These are phyloP conservation scores for Ulota crispa DNA, from an alignment of 225 moss, liverwort and hornwort species.

Conservation along the genomic window DNA sequence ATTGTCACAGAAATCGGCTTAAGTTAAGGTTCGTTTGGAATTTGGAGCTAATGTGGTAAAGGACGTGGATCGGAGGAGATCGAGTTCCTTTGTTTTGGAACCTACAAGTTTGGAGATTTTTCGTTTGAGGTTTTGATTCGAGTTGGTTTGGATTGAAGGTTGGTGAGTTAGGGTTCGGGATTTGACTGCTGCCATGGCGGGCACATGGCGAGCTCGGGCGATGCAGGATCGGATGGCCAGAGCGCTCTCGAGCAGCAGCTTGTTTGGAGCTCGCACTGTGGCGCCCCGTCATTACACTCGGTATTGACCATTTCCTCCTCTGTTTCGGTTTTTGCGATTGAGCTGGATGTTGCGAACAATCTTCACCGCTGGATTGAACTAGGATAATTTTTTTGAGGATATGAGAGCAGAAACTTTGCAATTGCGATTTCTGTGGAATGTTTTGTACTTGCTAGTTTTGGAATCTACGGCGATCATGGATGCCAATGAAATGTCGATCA, in stretches of 20 bases:
- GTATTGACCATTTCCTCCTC: slow-evolving; percentile 27
- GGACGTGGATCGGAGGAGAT: neutral
- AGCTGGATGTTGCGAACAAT: slow-evolving; percentile 14
- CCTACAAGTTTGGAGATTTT: neutral
- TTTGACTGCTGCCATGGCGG: slow-evolving; percentile 40
- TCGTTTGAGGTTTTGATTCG: neutral
- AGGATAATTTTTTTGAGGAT: neutral
- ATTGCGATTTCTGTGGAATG: neutral
- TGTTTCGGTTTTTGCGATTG: neutral
- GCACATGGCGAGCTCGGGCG: slow-evolving; percentile 56
- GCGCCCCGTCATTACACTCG: slow-evolving; percentile 31
- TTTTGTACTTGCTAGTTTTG: neutral
- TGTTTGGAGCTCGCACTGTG: slow-evolving; percentile 22
- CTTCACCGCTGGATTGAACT: neutral
- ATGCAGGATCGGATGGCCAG: slow-evolving; percentile 50
- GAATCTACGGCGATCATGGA: neutral
- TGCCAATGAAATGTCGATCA: neutral
- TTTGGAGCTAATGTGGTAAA: neutral
- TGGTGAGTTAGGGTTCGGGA: slow-evolving; percentile 25
- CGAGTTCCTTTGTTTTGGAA: neutral
- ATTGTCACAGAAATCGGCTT: neutral
- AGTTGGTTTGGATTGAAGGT: slow-evolving; percentile 6
- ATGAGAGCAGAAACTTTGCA: neutral
- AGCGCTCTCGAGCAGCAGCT: slow-evolving; percentile 30
- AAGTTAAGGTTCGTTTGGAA: neutral